Evolutionary conservation across 1,284 basidiomycete genomes (phyloP).

Genomic region (Schizophyllum amplum): DNA sequence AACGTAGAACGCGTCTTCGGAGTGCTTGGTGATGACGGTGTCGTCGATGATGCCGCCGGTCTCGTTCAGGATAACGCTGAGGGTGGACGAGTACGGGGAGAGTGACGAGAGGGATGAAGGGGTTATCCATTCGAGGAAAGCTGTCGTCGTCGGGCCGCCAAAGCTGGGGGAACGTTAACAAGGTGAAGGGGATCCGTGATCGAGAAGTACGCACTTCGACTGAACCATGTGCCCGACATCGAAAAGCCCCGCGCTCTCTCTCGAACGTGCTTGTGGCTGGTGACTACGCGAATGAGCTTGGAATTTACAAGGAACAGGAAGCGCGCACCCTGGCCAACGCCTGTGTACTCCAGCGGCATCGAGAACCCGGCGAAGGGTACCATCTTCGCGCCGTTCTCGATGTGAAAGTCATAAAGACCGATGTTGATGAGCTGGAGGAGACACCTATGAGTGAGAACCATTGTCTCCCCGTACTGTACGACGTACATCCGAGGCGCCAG

Average conservation of each 20-base stretch:
- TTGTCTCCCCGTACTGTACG: too few species aligned
- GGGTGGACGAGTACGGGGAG: too few species aligned
- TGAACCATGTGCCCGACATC: constrained; percentile 99
- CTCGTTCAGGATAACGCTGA: constrained; percentile 85
- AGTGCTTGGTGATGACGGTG: constrained; percentile 80
- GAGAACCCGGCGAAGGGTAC: constrained; percentile 92
- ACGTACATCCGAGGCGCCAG: too few species aligned
- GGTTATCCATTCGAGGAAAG: constrained; percentile 80
- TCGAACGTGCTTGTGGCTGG: constrained; percentile 90
- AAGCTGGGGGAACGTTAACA: constrained; percentile 58
- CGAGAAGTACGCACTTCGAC: constrained; percentile 46
- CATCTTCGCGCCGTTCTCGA: constrained; percentile 85
- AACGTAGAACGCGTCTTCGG: constrained; percentile 79
- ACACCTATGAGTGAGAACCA: too few species aligned
- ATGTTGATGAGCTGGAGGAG: constrained; percentile 59
- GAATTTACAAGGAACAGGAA: constrained; percentile 10
- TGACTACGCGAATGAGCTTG: too few species aligned
- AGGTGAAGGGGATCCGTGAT: constrained; percentile 4
- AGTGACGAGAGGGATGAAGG: constrained; percentile 74
- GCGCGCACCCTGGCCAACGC: constrained; percentile 68
- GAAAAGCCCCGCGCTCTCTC: constrained; percentile 81
- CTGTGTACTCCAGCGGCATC: constrained; percentile 88
- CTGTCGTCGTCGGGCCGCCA: constrained; percentile 62
- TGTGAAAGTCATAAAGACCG: constrained; percentile 86
- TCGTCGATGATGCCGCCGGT: constrained; percentile 95